Evolutionary conservation across 306 rosid species (phyloP), one percentile per base, ranked within the genome.

Genomic region (Prunus fruticosa): DNA sequence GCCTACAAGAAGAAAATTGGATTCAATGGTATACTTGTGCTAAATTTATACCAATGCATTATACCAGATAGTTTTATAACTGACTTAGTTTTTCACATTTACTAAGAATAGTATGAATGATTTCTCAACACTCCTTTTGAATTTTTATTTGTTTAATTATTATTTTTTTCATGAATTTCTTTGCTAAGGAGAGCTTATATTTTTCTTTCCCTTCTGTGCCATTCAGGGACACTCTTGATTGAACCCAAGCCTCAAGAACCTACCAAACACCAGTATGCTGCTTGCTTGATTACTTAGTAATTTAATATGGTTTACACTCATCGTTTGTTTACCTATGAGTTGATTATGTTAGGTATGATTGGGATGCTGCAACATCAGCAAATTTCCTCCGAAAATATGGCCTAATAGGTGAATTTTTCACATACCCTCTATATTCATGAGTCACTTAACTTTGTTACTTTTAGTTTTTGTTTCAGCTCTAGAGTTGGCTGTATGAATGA

Each of bases 231-330:
- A 65, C 63, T 92, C 56, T 77, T 95, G 78, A 92, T 95, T 76
- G 99, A 95, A 86, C 99, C 99, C 71, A 95, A 95, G 84, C 98
- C 98, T 56, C 97, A 92, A 85, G 99, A 95, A 86, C 99, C 98
- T 58, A 95, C 96, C 57, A 95, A 95, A 82, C 99, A 95, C 73
- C 99, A 95, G 99, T 92, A 78, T 2, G 82, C 52, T 53, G 76
- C 71, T 72, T 81, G 10, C 67, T 69, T 66, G 8, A 80, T 83
- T 67, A 56, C 30, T 76, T 71, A 45, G 34, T 66, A 19, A 62
- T 69, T n/a, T 66, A 19, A 66, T 74, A 75, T 76, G 27, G 30
- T 45, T 51, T 57, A n/a, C 63, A 50, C n/a, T 2, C 25, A 10
- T 58, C 56, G 19, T 51, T 27, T 54, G 51, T 60, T 83, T 69